A percentile compares a stretch with the other conserved stretches of the same genome.
phyloP scores from a whole-genome alignment of 352 stramenopile species.

The Phytophthora hybrid region DNA sequence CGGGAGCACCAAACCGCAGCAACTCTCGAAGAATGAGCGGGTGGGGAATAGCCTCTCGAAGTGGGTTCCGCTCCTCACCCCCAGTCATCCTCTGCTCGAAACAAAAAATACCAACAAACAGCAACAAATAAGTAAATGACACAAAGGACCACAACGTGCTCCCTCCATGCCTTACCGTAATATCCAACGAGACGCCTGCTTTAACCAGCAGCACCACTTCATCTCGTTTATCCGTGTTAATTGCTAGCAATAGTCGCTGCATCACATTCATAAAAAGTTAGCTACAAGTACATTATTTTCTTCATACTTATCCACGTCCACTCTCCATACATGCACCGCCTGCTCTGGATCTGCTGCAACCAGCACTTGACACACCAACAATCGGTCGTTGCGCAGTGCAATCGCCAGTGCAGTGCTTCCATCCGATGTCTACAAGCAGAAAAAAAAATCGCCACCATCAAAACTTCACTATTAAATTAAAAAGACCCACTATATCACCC shows the following conservation, averaged over 20 bases:
- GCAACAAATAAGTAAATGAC: neutral
- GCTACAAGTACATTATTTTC: neutral
- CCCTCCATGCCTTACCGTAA: slow-evolving; percentile 21
- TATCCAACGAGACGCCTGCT: slow-evolving; percentile 40
- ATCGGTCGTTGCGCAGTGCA: slow-evolving; percentile 24
- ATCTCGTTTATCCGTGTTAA: slow-evolving; percentile 31
- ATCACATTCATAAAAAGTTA: neutral
- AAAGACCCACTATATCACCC: neutral
- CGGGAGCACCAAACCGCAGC: slow-evolving; percentile 37
- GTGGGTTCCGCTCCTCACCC: slow-evolving; percentile 39
- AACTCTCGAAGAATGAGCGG: slow-evolving; percentile 42
- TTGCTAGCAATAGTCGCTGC: slow-evolving; percentile 41
- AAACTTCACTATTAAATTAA: neutral
- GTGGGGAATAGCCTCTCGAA: slow-evolving; percentile 37
- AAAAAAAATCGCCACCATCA: neutral
- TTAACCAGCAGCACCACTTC: slow-evolving; percentile 49
- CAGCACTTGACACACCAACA: slow-evolving; percentile 47
- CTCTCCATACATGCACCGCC: slow-evolving; percentile 31
- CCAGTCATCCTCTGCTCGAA: slow-evolving; percentile 29
- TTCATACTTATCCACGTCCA: neutral
- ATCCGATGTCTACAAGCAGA: slow-evolving; percentile 20
- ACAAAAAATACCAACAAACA: neutral
- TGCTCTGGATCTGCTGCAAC: slow-evolving; percentile 38
- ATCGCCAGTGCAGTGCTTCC: slow-evolving; percentile 35
- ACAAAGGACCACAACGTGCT: neutral